Base-by-base conservation (phyloP, 352 stramenopile species). In the Plasmopara viticola region DNA sequence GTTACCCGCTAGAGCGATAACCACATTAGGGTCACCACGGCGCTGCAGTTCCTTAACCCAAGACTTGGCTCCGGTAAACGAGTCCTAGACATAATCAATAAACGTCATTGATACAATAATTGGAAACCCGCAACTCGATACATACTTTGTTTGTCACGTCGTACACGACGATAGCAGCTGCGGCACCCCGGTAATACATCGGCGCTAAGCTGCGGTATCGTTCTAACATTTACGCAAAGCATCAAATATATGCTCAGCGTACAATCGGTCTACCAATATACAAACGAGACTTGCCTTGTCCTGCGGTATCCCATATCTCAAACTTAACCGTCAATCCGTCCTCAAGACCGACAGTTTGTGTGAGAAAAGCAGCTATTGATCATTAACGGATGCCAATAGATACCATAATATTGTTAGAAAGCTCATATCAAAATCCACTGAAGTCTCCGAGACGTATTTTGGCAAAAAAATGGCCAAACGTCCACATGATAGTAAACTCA, bases 31-130 rank as follows among this genome's bases (percentile, higher is more conserved):
- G 71, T 99, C 97, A 38, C 97, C 97, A 50, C 96, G 90, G 56
- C 97, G 84, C 74, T 99, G 96, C 42, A 99, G 77, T 69, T 99
- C 97, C 72, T 99, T 99, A 33, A 99, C 96, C 97, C 97, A 99
- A 9, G 87, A 97, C 66, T 99, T 99, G 39, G 97, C 97, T 8
- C 97, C 96, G 15, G 89, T 97, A 59, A 98, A 98, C 8, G 92
- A 98, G 51, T 98, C 94, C 84, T 96, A 54, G 42, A 51, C 18
- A 46, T 37, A 13, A 40, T 25, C 20, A 25, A 25, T 25, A 25
- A 25, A 25, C 20, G 20, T 25, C 20, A 25, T 1, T 25, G 20
- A 25, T 25, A 25, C 20, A 25, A 25, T 25, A 25, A 25, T 25
- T 25, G 20, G 3, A 25, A 25, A 25, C 20, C 20, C 20, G 20